phyloP scores from a whole-genome alignment of 345 rosid species.

The Aquilaria yunnanensis region DNA sequence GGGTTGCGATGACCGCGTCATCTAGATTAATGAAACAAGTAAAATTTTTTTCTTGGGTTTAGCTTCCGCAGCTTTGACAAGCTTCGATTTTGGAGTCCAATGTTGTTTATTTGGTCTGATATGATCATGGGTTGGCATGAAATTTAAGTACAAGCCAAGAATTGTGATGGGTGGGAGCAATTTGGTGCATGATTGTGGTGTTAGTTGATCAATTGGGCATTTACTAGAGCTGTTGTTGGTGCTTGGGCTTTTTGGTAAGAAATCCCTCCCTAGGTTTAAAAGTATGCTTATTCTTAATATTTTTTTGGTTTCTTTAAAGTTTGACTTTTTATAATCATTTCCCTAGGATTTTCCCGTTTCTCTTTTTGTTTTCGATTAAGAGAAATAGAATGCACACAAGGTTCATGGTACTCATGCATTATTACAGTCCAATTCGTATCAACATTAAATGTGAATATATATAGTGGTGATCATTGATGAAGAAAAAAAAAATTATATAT shows the following conservation, averaged over 20 bases:
- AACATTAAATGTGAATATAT: too few relatives aligned
- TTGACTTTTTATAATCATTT: not conserved
- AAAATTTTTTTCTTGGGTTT: not conserved
- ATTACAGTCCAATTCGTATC: too few relatives aligned
- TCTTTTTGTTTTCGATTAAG: too few relatives aligned
- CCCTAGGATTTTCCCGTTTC: too few relatives aligned
- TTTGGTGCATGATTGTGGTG: slow-evolving; percentile 61
- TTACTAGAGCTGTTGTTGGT: slow-evolving; percentile 78
- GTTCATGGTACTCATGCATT: too few relatives aligned
- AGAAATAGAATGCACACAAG: too few relatives aligned
- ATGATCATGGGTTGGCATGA: slow-evolving; percentile 39
- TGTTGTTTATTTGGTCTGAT: not conserved
- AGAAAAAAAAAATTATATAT: too few relatives aligned
- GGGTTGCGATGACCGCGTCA: slow-evolving; percentile 57
- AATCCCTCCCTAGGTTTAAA: slow-evolving; percentile 52
- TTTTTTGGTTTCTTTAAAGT: not conserved
- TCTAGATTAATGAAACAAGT: slow-evolving; percentile 82
- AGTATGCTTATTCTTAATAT: slow-evolving; percentile 27
- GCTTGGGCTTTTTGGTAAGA: slow-evolving; percentile 72
- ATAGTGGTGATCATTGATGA: too few relatives aligned
- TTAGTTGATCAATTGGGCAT: slow-evolving; percentile 75
- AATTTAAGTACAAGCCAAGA: slow-evolving; percentile 76
- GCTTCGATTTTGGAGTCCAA: not conserved
- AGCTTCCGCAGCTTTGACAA: not conserved
- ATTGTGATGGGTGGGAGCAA: slow-evolving; percentile 73